A percentile compares a stretch with the other conserved stretches of the same genome.
These are phyloP conservation scores for Globisporangium canariense DNA, from an alignment of 352 stramenopile genomes.

Conservation along the genomic window DNA sequence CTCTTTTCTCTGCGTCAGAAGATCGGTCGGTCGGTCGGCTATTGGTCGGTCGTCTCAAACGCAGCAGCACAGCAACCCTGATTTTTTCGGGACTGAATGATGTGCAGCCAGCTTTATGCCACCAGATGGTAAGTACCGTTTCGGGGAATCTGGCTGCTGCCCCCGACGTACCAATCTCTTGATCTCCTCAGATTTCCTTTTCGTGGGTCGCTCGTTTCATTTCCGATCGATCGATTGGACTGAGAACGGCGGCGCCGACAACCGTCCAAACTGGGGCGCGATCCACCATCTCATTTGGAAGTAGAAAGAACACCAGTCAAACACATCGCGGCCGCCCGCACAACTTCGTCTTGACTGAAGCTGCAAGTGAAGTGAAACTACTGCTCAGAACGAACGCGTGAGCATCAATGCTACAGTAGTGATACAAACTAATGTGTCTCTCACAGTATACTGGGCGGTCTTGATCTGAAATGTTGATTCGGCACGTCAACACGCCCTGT, in stretches of 20 bases:
- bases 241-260: neutral
- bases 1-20: neutral
- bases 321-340: too few relatives aligned
- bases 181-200: neutral
- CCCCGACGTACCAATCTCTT: neutral
- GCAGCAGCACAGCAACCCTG: neutral
- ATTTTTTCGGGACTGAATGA: neutral
- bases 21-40: neutral
- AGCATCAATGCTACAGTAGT: too few relatives aligned
- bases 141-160: slow-evolving; percentile 1
- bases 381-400: too few relatives aligned
- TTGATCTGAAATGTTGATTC: too few relatives aligned
- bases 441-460: too few relatives aligned
- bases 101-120: neutral
- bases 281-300: neutral
- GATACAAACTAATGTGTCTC: too few relatives aligned
- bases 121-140: neutral
- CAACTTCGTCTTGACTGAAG: too few relatives aligned
- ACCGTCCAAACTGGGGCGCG: neutral
- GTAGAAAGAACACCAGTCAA: neutral
- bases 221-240: neutral
- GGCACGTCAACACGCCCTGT: too few relatives aligned
- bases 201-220: neutral
- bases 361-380: too few relatives aligned
- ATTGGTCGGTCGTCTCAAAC: neutral